phyloP scores from a whole-genome alignment of 2,329 filamentous ascomycete genomes.

The Lithohypha guttulata region DNA sequence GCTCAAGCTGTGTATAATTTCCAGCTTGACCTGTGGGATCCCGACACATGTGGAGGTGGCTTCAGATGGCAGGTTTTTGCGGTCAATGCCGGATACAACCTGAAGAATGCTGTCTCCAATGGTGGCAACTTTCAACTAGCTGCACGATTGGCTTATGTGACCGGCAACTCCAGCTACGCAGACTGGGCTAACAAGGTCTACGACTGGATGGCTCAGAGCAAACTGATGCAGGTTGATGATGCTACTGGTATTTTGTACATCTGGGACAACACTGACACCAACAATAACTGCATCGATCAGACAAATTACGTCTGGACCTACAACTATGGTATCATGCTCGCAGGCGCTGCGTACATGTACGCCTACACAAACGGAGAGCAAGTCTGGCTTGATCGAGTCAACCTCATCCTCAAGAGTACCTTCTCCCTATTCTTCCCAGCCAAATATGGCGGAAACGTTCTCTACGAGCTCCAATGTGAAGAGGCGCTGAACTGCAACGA shows the following conservation, averaged over 20 bases:
- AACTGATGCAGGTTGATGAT: constrained; percentile 32
- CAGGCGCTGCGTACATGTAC: constrained; percentile 47
- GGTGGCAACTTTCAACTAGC: constrained; percentile 47
- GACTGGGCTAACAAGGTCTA: constrained; percentile 59
- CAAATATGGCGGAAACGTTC: constrained; percentile 39
- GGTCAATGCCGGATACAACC: constrained; percentile 57
- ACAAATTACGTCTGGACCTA: constrained; percentile 45
- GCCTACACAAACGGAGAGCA: constrained; percentile 35
- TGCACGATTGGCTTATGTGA: constrained; percentile 64
- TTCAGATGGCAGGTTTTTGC: constrained; percentile 76
- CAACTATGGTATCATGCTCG: constrained; percentile 45
- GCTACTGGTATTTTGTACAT: constrained; percentile 40
- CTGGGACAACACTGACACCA: constrained; percentile 44
- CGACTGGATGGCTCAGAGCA: constrained; percentile 41
- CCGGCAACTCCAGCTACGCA: constrained; percentile 64
- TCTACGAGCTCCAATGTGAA: constrained; percentile 53
- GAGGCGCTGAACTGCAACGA: constrained; percentile 43
- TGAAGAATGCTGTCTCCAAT: constrained; percentile 49
- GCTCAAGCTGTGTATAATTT: constrained; percentile 71
- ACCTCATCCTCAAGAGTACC: constrained; percentile 44
- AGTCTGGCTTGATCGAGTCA: constrained; percentile 43
- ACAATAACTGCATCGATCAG: constrained; percentile 38
- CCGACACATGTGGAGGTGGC: constrained; percentile 56
- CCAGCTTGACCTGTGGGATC: constrained; percentile 62
- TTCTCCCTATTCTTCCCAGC: constrained; percentile 41